Conservation (phyloP, 306 rosid species). For the Rosa persica region DNA sequence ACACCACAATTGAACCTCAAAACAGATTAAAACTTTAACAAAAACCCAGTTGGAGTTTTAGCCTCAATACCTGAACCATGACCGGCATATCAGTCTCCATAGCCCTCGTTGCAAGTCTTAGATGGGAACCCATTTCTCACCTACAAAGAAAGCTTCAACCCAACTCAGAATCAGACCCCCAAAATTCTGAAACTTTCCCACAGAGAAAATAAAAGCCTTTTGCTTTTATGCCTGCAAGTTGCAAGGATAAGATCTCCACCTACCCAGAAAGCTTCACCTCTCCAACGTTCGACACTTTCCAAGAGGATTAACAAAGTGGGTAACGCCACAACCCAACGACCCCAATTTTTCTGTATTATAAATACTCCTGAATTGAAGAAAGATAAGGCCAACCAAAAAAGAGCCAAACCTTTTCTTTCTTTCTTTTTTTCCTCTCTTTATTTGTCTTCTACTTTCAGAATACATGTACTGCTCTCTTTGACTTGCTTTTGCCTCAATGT, state of each 20-base stretch:
- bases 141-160: conserved; percentile 8
- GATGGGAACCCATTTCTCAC: conserved; percentile 50
- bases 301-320: not conserved
- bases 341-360: not conserved
- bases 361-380: not conserved
- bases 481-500: conserved; percentile 5
- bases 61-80: conserved; percentile 52
- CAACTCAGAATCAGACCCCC: conserved; percentile 22
- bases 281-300: conserved; percentile 3
- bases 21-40: conserved; percentile 2
- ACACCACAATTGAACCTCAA: conserved; percentile 21
- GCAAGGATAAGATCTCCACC: conserved; percentile 21
- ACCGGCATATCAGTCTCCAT: conserved; percentile 58
- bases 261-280: conserved; percentile 13
- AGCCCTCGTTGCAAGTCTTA: conserved; percentile 55
- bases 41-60: conserved; percentile 16
- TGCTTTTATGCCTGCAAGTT: not conserved
- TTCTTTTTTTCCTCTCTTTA: not conserved
- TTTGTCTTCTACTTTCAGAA: not conserved
- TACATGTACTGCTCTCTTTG: conserved; percentile 11
- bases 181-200: conserved; percentile 15
- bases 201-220: not conserved
- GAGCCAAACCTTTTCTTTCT: not conserved
- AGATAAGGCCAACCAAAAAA: not conserved
- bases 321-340: conserved; percentile 12